Percentiles rank a stretch among this genome's conserved stretches.
Conservation (phyloP, 176 grass and related monocot species). For the Oryza rufipogon region DNA sequence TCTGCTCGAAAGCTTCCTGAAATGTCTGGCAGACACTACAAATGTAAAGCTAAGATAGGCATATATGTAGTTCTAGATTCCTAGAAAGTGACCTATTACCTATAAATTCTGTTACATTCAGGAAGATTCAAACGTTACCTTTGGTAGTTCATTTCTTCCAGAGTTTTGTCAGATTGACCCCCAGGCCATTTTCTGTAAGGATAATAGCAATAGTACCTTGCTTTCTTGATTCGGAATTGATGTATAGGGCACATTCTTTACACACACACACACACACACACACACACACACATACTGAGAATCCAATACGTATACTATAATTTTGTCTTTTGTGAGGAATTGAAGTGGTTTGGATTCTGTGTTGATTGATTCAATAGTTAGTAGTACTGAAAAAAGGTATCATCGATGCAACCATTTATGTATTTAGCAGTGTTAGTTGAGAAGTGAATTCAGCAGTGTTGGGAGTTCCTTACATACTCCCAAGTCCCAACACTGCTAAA, state of each 20-base stretch:
- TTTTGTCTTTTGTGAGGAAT: neutral
- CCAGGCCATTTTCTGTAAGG: neutral
- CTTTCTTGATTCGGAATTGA: neutral
- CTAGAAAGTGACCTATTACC: constrained; percentile 18
- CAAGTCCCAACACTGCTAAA: too few species aligned
- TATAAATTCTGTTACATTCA: constrained; percentile 3
- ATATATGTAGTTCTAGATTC: neutral
- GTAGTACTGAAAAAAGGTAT: neutral
- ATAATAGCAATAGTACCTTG: neutral
- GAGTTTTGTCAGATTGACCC: neutral
- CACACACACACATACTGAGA: neutral
- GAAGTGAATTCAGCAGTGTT: neutral
- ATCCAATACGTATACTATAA: neutral
- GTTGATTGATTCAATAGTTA: neutral
- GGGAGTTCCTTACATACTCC: neutral
- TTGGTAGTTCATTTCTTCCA: neutral
- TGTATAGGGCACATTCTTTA: neutral
- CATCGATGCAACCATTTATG: neutral
- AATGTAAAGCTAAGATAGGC: constrained; percentile 13
- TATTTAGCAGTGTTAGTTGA: neutral
- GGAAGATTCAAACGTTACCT: neutral
- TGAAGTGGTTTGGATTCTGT: neutral
- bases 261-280: too few species aligned
- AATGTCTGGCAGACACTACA: neutral
- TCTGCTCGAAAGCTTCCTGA: constrained; percentile 59